A percentile compares a stretch with the other conserved stretches of the same genome.
Evolutionary conservation across 257 asterid genomes (phyloP).

Genomic region (Solanum sejunctum): DNA sequence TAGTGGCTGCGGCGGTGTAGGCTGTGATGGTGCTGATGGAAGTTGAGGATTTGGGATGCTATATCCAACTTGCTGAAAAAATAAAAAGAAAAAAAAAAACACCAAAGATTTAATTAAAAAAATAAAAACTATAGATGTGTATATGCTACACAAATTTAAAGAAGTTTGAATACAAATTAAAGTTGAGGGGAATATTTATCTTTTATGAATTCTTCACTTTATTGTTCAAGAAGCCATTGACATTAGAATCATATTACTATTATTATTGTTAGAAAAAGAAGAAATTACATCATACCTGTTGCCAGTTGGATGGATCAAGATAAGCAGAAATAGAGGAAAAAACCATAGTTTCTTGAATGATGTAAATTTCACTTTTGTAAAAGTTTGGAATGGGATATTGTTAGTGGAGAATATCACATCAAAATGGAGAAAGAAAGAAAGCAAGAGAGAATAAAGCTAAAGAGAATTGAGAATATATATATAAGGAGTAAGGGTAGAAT

Average conservation of each 20-base stretch:
- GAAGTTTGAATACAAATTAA: constrained; percentile 3
- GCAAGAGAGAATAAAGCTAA: not conserved
- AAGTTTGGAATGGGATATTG: constrained; percentile 24
- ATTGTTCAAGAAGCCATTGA: constrained; percentile 40
- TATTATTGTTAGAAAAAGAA: not conserved
- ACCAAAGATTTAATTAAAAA: not conserved
- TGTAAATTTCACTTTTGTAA: constrained; percentile 65
- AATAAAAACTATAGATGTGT: not conserved
- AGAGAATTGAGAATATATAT: constrained; percentile 58
- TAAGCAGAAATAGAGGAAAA: constrained; percentile 88
- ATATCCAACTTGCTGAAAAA: constrained; percentile 32
- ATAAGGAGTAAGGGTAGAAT: constrained; percentile 29
- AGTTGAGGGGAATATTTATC: constrained; percentile 30
- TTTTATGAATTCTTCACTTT: constrained; percentile 28
- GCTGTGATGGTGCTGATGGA: constrained; percentile 17
- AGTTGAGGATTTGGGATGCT: constrained; percentile 29
- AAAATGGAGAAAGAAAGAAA: constrained; percentile 23
- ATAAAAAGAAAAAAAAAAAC: not conserved
- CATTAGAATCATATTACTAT: constrained; percentile 9
- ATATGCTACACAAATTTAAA: constrained; percentile 36
- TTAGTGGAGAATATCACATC: constrained; percentile 90
- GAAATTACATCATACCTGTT: constrained; percentile 38
- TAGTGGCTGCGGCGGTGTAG: constrained; percentile 8
- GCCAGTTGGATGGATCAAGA: constrained; percentile 99
- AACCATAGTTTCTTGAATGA: constrained; percentile 60